phyloP scores from a whole-genome alignment of 768 basidiomycete genomes.

The Clitopilus hobsonii region DNA sequence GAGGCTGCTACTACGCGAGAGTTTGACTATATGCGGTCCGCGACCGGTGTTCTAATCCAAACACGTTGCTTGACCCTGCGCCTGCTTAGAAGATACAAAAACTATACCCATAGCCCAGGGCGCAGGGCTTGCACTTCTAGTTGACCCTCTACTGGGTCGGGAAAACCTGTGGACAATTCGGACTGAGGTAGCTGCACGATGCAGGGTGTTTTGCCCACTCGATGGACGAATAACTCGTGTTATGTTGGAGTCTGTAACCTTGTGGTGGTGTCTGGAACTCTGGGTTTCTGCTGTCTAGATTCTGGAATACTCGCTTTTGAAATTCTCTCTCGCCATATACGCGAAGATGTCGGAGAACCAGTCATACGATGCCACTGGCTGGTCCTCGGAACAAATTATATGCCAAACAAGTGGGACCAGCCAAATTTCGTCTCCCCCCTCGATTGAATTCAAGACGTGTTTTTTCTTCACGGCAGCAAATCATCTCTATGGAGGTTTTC shows the following conservation, averaged over 20 bases:
- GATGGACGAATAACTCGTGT: background rate
- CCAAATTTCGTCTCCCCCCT: too few relatives aligned
- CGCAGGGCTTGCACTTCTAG: background rate
- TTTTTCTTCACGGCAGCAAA: too few relatives aligned
- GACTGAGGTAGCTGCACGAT: background rate
- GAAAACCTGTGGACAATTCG: background rate
- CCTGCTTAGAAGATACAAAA: background rate
- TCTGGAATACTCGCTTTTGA: background rate
- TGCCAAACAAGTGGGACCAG: too few relatives aligned
- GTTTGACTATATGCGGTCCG: background rate
- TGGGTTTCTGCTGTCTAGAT: background rate
- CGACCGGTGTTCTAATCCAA: background rate
- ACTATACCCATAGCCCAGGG: background rate
- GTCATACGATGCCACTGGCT: too few relatives aligned
- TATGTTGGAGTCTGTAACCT: background rate
- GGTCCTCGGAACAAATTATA: too few relatives aligned
- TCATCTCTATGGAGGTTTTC: too few relatives aligned
- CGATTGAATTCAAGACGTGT: too few relatives aligned
- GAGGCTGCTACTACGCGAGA: background rate
- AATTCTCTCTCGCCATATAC: background rate
- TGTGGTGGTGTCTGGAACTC: background rate
- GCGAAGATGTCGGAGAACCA: background rate
- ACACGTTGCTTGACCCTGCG: slow-evolving; percentile 1
- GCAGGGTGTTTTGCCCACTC: background rate
- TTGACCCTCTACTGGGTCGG: background rate